Evolutionary conservation across 2,329 filamentous ascomycete genomes (phyloP), one percentile per base, ranked within the genome.

Genomic region (Diaporthe destruens): DNA sequence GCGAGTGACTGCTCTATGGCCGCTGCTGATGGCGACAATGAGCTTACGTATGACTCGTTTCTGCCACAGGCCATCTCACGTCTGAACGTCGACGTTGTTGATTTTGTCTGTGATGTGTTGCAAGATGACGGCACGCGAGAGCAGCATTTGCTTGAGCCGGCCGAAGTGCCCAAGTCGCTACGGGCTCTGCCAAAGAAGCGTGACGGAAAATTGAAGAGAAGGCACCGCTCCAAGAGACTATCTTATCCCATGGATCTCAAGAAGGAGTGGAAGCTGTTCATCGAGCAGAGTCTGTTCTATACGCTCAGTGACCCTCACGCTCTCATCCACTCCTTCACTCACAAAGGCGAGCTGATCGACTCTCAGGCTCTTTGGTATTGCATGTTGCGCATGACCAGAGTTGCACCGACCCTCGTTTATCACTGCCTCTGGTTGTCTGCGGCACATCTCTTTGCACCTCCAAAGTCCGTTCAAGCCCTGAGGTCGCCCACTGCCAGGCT

Each of bases 361-460:
- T 91, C 89, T 0, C 88, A 89, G 67, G 88, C 86, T 18, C 81
- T 90, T 1, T 92, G 88, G 89, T 91, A 90, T 77, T 89, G 87
- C 76, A 90, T 91, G 85, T 80, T 90, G 70, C 87, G 87, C 71
- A 81, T 92, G 79, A 90, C 87, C 6, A 84, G 88, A 63, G 85
- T 87, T 54, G 85, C 87, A 20, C 88, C 89, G 6, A 88, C 83
- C 59, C 78, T 92, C 25, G 89, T 92, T 2, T 87, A 91, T 67
- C 88, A 92, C 77, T 90, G 89, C 76, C 82, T 93, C 6, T 93
- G 91, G 91, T 83, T 89, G 75, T 88, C 89, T 7, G 84, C 90
- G 1, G 87, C 85, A 9, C 85, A 85, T 59, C 81, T 92, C 6
- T 92, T 92, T 76, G 81, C 84, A n/a, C 85, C 88, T 1, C 88